phyloP scores from a whole-genome alignment of 2,329 filamentous ascomycete genomes.

The Trichoderma gracile region DNA sequence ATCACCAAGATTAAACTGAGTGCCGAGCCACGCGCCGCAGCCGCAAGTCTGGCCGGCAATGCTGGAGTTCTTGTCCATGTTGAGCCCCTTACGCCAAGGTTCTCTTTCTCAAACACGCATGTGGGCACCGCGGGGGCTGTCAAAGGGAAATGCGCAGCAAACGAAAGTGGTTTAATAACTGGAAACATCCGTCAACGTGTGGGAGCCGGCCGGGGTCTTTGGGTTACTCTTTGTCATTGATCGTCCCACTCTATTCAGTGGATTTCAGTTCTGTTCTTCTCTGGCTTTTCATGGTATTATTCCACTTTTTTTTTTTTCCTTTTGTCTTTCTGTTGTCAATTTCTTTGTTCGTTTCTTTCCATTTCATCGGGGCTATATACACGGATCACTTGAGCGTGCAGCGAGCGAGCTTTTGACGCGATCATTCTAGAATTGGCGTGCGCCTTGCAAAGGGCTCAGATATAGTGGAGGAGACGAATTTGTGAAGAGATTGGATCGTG shows the following conservation, averaged over 20 bases:
- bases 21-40: constrained; percentile 18
- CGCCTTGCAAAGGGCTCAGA: constrained; percentile 11
- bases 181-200: not conserved
- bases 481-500: not conserved
- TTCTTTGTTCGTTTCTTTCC: not conserved
- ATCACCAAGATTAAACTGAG: not conserved
- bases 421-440: constrained; percentile 16
- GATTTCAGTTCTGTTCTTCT: not conserved
- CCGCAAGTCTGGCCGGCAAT: not conserved
- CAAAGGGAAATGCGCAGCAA: not conserved
- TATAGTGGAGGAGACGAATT: not conserved
- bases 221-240: not conserved
- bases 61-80: not conserved
- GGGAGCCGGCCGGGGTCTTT: not conserved
- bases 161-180: not conserved
- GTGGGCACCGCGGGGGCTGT: not conserved
- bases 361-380: not conserved
- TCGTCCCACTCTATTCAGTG: not conserved
- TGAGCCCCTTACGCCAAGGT: constrained; percentile 11
- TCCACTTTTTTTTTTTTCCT: not conserved
- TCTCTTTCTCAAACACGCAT: constrained; percentile 10
- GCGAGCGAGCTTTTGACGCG: not conserved
- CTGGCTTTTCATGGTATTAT: not conserved
- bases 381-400: constrained; percentile 1
- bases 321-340: not conserved